Evolutionary conservation across 169 alveolate genomes (phyloP).

Genomic region (Miamiensis avidus): DNA sequence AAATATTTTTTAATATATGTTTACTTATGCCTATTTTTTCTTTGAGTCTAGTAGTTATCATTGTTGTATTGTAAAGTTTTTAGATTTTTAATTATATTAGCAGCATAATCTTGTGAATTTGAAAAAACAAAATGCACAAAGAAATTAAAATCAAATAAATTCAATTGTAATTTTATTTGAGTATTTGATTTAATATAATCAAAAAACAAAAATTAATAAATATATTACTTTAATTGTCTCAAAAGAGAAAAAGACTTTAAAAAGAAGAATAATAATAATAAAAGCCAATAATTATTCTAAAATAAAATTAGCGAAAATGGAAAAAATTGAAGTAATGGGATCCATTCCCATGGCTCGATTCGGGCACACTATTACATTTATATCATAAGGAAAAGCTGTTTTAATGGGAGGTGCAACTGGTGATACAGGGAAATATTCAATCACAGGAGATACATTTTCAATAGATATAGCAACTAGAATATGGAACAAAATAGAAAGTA

Average conservation of each 20-base stretch:
- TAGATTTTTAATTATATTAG: too few species aligned
- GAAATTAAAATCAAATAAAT: too few species aligned
- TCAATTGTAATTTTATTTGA: too few species aligned
- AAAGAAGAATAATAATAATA: too few species aligned
- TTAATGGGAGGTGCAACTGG: conserved; percentile 49
- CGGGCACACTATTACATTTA: conserved; percentile 71
- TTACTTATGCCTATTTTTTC: too few species aligned
- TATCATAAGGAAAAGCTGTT: conserved; percentile 44
- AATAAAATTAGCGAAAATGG: conserved; percentile 7
- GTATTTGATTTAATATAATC: too few species aligned
- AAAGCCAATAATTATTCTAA: neutral
- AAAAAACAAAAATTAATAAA: too few species aligned
- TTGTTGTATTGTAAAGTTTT: too few species aligned
- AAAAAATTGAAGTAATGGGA: conserved; percentile 54
- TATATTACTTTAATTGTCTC: neutral
- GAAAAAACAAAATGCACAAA: too few species aligned
- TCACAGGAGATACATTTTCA: conserved; percentile 96
- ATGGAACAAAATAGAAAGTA: conserved; percentile 89
- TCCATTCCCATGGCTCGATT: conserved; percentile 65
- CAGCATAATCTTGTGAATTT: too few species aligned
- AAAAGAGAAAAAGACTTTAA: neutral
- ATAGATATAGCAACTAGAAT: conserved; percentile 85
- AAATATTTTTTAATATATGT: too few species aligned
- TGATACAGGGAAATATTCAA: conserved; percentile 96
- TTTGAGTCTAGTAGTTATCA: too few species aligned